Base-by-base conservation (phyloP, 208 protist species). In the Lotmaria passim region DNA sequence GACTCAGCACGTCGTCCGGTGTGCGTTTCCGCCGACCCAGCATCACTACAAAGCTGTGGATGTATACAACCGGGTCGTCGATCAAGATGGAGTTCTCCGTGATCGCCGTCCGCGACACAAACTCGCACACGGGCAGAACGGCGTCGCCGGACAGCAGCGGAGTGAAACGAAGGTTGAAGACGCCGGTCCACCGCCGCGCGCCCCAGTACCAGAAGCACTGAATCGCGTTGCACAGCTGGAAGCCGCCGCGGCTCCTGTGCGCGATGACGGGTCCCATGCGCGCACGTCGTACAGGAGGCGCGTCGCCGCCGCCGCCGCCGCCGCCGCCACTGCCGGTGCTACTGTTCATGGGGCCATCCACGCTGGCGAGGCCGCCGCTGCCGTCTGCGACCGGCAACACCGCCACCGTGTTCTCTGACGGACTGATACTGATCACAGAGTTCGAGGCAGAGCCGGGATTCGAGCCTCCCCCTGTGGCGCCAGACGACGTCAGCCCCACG, bases 121-220 rank as follows among this genome's bases (percentile, higher is more conserved):
- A 75, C 61, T 75, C 70, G 61, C 70, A 75, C 46, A 69, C 61
- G 0, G 70, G 70, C 70, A 75, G 12, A 14, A 68, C 24, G 7
- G 61, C 62, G 43, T 75, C 61, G 7, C 53, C 55, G 30, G 61
- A 63, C 10, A 48, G 46, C 12, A 69, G 62, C 38, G 70, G 70
- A 0, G 55, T 62, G 19, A 75, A 44, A 41, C 70, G 70, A 6
- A 75, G 33, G 61, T 75, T 75, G 41, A 75, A 33, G 17, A 75
- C 70, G 28, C 70, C 70, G 21, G 61, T 69, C 70, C 70, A 75
- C 61, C 70, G 60, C 44, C 51, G 38, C 44, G 62, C 70, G 0
- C 70, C 70, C 70, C 70, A 75, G 61, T 75, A 75, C 70, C 70
- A 75, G 46, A 68, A 75, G 24, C 59, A 48, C 53, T 75, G 70